Conservation (phyloP, 1,284 basidiomycete genomes). For the Puccinia novopanici region DNA sequence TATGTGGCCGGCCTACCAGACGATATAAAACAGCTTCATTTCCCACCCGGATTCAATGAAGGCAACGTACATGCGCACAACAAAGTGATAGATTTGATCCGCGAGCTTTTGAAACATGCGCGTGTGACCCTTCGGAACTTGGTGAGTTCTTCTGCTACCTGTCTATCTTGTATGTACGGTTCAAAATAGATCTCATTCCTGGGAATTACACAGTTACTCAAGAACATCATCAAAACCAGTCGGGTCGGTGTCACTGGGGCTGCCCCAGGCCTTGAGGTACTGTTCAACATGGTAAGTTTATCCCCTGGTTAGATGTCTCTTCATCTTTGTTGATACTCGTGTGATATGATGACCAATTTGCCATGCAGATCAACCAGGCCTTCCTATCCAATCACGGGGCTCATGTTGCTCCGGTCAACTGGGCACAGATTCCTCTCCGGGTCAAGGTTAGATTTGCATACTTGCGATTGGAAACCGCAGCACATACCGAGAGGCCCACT, state of each 20-base stretch:
- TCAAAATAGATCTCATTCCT: too few relatives aligned
- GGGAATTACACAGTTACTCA: neutral
- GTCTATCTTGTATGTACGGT: neutral
- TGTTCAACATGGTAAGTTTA: neutral
- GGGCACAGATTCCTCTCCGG: neutral
- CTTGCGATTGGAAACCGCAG: neutral
- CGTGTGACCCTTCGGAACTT: neutral
- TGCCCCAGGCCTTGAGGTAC: neutral
- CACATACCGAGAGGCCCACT: neutral
- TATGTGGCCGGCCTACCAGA: neutral
- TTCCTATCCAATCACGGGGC: neutral
- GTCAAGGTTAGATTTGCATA: conserved; percentile 4
- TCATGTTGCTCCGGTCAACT: neutral
- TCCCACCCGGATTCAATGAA: neutral
- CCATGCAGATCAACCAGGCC: neutral
- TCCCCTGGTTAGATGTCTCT: too few relatives aligned
- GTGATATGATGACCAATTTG: neutral
- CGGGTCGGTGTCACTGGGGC: neutral
- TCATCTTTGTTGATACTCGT: neutral
- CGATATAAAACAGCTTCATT: neutral
- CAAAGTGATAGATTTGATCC: neutral
- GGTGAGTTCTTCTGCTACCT: neutral
- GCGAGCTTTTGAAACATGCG: conserved; percentile 1
- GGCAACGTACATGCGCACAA: neutral
- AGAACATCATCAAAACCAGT: neutral